Base-by-base conservation (phyloP, 441 rosid species). In the Codiaeum variegatum region DNA sequence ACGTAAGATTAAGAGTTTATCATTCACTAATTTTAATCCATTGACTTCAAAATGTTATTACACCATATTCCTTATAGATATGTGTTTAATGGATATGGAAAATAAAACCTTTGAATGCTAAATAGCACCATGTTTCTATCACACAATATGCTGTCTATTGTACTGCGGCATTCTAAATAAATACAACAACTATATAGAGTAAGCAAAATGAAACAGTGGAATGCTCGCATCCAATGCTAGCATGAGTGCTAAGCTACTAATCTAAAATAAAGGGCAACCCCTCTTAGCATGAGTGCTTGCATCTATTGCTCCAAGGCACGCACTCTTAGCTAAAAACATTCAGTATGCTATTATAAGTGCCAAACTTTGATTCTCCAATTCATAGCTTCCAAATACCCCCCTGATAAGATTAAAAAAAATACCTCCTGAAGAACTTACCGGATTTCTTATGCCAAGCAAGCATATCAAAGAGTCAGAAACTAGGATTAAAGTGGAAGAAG, bases 1-100 rank as follows among this genome's bases (percentile, higher is more conserved):
- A 23, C 26, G 2, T 23, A 26, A 66, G 28, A 9, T 28, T 9
- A 5, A 51, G 18, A 32, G n/a, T 19, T 67, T 24, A 67, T n/a
- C 46, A 55, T 31, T 74, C 19, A 40, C n/a, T n/a, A n/a, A n/a
- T n/a, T 52, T 49, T 12, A 71, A 44, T 44, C 56, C 54, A 58
- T 46, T 40, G 5, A 59, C 26, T n/a, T 71, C 34, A 31, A 19
- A 32, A 29, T 5, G 16, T 11, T 31, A 21, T 23, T 59, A 10
- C 65, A 60, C 34, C 34, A 0, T 26, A 49, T 0, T 8, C 26
- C 60, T 51, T 47, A 60, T 23, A 3, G 36, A 34, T 21, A 16
- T 15, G 44, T 31, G 51, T 34, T 1, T 40, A 11, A 18, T 46
- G 44, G 2, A 49, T 26, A 21, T 24, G n/a, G 12, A 23, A 62